Percentiles rank a stretch among this genome's conserved stretches.
phyloP scores from a whole-genome alignment of 202 grass and related monocot species.

The Digitaria exilis region DNA sequence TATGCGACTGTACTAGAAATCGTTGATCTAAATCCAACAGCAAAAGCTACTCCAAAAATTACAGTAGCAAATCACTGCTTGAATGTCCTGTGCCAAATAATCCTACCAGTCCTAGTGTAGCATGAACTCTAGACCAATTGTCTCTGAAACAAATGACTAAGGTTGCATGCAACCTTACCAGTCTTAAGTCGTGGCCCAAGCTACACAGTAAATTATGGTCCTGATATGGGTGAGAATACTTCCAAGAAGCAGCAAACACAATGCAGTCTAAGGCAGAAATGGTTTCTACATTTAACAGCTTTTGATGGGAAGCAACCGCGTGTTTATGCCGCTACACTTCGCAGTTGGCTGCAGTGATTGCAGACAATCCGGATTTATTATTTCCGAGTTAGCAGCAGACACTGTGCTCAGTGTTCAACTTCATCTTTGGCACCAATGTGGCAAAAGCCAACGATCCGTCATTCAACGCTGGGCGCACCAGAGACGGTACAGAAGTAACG shows the following conservation, averaged over 20 bases:
- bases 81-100: not conserved
- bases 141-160: not conserved
- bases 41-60: not conserved
- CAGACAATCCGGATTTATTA: not conserved
- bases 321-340: not conserved
- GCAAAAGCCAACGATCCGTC: not conserved
- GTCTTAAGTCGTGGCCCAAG: not conserved
- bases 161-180: not conserved
- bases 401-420: not conserved
- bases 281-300: not conserved
- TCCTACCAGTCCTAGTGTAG: not conserved
- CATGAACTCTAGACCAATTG: not conserved
- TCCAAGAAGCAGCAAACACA: not conserved
- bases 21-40: not conserved
- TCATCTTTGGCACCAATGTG: conserved; percentile 12
- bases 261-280: not conserved
- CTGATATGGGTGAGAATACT: not conserved
- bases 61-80: not conserved
- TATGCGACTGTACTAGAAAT: not conserved
- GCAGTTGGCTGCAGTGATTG: not conserved
- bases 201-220: not conserved
- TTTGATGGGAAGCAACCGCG: not conserved
- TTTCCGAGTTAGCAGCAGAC: not conserved
- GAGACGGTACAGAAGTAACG: not conserved
- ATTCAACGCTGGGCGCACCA: not conserved